Base-by-base conservation (phyloP, 169 alveolate genomes). In the Cryptosporidium xiaoi region DNA sequence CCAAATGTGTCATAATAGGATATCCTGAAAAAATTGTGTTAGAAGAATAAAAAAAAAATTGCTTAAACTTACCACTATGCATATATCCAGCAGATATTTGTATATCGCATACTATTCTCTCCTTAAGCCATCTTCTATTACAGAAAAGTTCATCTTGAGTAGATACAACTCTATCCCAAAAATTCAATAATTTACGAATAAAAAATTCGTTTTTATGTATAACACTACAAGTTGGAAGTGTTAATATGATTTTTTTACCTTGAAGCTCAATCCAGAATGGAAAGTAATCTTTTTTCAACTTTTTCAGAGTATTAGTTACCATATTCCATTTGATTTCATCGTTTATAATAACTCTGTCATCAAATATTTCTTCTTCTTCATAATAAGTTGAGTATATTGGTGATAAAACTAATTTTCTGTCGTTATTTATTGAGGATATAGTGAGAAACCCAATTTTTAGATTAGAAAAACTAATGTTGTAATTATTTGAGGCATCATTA, bases 31-130 rank as follows among this genome's bases (percentile, higher is more conserved):
- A 34, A 36, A 16, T 1, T 34, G 0, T 18, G 16, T 66, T 33
- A 40, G 7, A 16, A 31, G 1, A 66, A 24, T 10, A 40, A 66
- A 29, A n/a, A 58, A 10, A 18, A 20, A 6, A 51, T 51, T n/a
- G 7, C 2, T 44, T 27, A 40, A 77, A 77, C 87, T 36, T 62
- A 77, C 87, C 87, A 44, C 87, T 77, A 60, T 77, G 87, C 87
- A 77, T 77, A 62, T 77, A 77, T 16, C 87, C 87, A 58, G 58
- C 87, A 1, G 87, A 60, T 58, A 77, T 77, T 29, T 77, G 87
- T 13, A 36, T 77, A 31, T 77, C 87, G 50, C 87, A 77, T 12
- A 77, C 87, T 15, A 77, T 60, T 60, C 87, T 33, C 29, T 77
- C 87, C 36, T 77, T 55, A 16, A 33, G 7, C 83, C 83, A 69